A percentile compares a stretch with the other conserved stretches of the same genome.
phyloP scores from a whole-genome alignment of 495 filamentous ascomycete genomes.

The Gamarada debralockiae region DNA sequence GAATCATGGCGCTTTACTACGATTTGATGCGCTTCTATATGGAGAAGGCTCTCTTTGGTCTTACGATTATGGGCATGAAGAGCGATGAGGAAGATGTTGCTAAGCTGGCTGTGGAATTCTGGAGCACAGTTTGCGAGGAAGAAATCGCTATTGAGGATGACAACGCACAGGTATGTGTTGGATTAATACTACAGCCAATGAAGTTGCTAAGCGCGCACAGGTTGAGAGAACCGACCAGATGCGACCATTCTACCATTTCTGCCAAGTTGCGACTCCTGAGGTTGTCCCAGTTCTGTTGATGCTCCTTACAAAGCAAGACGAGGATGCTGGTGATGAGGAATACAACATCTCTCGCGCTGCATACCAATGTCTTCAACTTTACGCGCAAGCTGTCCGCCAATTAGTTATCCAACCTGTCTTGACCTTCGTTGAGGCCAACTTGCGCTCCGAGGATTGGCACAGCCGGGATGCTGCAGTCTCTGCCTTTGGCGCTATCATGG shows the following conservation, averaged over 20 bases:
- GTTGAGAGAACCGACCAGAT: slow-evolving; percentile 72
- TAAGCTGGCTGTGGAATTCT: slow-evolving; percentile 97
- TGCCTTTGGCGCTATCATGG: slow-evolving; percentile 99
- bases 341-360: slow-evolving; percentile 95
- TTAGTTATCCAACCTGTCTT: slow-evolving; percentile 81
- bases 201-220: slow-evolving; percentile 29
- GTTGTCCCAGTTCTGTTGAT: slow-evolving; percentile 87
- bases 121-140: slow-evolving; percentile 99
- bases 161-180: slow-evolving; percentile 67
- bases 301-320: slow-evolving; percentile 92
- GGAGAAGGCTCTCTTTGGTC: slow-evolving; percentile 97
- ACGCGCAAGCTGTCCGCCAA: slow-evolving; percentile 81
- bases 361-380: slow-evolving; percentile 94
- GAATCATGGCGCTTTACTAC: slow-evolving; percentile 97
- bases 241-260: slow-evolving; percentile 90
- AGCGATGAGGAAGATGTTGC: slow-evolving; percentile 95
- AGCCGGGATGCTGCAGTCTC: slow-evolving; percentile 91
- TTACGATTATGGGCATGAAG: slow-evolving; percentile 99
- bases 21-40: slow-evolving; percentile 99
- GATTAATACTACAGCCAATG: slow-evolving; percentile 10
- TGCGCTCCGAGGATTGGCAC: slow-evolving; percentile 89
- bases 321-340: slow-evolving; percentile 93
- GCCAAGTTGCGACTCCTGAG: slow-evolving; percentile 80
- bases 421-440: slow-evolving; percentile 83
- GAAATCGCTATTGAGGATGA: slow-evolving; percentile 97